Evolutionary conservation across 2,329 filamentous ascomycete genomes (phyloP).

Genomic region (Colletotrichum cordylinicola): DNA sequence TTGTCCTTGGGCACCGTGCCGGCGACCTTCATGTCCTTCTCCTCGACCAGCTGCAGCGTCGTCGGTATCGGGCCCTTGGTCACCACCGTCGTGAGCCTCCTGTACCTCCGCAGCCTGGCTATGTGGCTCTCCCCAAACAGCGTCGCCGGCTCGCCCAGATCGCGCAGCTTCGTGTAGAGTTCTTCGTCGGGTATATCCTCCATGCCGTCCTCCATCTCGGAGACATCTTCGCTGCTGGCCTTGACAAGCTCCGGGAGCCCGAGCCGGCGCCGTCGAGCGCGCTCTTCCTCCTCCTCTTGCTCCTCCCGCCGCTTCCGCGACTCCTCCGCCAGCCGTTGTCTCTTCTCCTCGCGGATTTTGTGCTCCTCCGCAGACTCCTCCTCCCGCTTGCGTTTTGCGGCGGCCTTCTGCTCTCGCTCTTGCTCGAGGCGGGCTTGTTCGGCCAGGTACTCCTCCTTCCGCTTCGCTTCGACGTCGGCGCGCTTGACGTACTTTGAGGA

Average conservation of each 20-base stretch:
- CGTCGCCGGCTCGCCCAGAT: constrained; percentile 72
- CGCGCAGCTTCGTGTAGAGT: constrained; percentile 71
- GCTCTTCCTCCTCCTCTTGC: constrained; percentile 76
- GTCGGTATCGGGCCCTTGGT: constrained; percentile 87
- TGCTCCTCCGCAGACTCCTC: constrained; percentile 80
- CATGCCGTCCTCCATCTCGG: constrained; percentile 46
- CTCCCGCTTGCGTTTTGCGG: constrained; percentile 86
- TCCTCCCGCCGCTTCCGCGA: constrained; percentile 73
- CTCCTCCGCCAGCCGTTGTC: constrained; percentile 80
- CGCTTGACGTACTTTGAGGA: constrained; percentile 83
- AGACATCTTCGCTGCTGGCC: constrained; percentile 42
- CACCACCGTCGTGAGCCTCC: constrained; percentile 65
- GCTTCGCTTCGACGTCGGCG: constrained; percentile 83
- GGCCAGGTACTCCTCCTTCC: constrained; percentile 78
- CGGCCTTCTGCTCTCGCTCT: constrained; percentile 71
- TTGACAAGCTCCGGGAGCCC: constrained; percentile 77
- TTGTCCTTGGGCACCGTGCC: constrained; percentile 66
- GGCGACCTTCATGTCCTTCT: constrained; percentile 87
- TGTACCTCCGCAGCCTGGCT: constrained; percentile 73
- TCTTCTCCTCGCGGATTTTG: constrained; percentile 80
- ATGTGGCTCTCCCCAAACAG: constrained; percentile 85
- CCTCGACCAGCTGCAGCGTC: constrained; percentile 77
- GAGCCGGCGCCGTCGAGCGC: constrained; percentile 73
- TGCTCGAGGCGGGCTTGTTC: constrained; percentile 79
- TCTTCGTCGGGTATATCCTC: constrained; percentile 77